Percentiles rank a stretch among this genome's conserved stretches.
Evolutionary conservation across 2,329 filamentous ascomycete genomes (phyloP).

Genomic region (Ophiostoma australiae): DNA sequence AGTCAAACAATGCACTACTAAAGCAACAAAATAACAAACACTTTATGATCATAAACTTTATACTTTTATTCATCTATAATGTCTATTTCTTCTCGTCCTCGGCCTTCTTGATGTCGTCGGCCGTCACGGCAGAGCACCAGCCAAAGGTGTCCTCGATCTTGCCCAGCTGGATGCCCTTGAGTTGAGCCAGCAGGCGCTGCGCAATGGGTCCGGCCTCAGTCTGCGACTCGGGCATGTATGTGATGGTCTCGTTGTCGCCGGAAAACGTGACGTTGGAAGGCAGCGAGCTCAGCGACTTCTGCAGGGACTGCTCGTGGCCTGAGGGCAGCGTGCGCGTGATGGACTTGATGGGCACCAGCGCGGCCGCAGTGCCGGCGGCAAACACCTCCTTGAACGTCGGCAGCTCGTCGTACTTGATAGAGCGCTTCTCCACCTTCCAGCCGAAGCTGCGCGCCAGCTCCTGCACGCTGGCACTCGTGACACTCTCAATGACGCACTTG

Average conservation of each 20-base stretch:
- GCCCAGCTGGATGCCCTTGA: constrained; percentile 83
- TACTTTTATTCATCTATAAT: constrained; percentile 14
- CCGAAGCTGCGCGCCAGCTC: constrained; percentile 72
- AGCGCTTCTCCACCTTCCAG: constrained; percentile 74
- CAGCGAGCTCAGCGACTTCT: constrained; percentile 21
- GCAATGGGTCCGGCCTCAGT: constrained; percentile 71
- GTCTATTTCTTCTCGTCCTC: constrained; percentile 12
- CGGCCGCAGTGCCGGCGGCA: constrained; percentile 86
- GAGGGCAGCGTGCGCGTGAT: constrained; percentile 62
- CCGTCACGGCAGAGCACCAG: constrained; percentile 56
- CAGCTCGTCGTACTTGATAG: constrained; percentile 61
- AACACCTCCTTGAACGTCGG: constrained; percentile 66
- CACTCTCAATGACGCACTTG: constrained; percentile 78
- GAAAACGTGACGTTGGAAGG: constrained; percentile 39
- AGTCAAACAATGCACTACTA: too few relatives aligned
- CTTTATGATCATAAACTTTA: not conserved
- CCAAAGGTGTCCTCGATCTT: constrained; percentile 70
- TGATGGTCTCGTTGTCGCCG: constrained; percentile 47
- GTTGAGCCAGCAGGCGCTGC: constrained; percentile 63
- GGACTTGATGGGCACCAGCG: constrained; percentile 84
- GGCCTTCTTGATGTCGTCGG: constrained; percentile 42
- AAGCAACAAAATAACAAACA: too few relatives aligned
- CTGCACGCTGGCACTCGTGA: constrained; percentile 74
- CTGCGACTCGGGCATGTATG: constrained; percentile 50
- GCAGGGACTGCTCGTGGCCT: constrained; percentile 39